These are phyloP conservation scores for Gastrolobium villosum DNA, from an alignment of 306 rosid species.

Conservation along the genomic window DNA sequence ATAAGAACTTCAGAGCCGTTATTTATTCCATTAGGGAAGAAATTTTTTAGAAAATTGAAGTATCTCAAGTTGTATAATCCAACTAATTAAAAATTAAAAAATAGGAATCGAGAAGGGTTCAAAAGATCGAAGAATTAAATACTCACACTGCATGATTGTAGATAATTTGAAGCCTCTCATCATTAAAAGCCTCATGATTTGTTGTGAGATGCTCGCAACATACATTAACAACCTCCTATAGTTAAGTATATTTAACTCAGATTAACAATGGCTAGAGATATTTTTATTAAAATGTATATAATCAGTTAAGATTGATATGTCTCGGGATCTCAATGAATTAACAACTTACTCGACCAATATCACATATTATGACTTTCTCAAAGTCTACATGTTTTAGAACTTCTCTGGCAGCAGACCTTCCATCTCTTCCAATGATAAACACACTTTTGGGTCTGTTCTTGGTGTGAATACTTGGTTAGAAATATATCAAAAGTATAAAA, in stretches of 20 bases:
- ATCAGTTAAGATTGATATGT: not conserved
- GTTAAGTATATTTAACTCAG: not conserved
- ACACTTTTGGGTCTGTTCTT: conserved; percentile 55
- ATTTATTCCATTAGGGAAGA: not conserved
- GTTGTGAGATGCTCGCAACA: not conserved
- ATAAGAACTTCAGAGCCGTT: not conserved
- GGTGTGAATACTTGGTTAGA: not conserved
- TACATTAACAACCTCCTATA: not conserved
- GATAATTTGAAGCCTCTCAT: not conserved
- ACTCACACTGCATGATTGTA: not conserved
- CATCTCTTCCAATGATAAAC: conserved; percentile 80
- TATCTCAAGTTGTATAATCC: not conserved
- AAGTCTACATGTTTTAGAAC: conserved; percentile 62
- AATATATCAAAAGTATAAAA: conserved; percentile 34
- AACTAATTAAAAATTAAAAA: not conserved
- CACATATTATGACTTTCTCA: conserved; percentile 70
- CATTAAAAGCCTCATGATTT: not conserved
- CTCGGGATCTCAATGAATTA: not conserved
- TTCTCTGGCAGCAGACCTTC: conserved; percentile 75
- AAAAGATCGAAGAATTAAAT: not conserved
- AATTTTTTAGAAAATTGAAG: not conserved
- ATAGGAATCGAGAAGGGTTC: not conserved
- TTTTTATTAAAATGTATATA: not conserved
- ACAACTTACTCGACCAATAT: conserved; percentile 51
- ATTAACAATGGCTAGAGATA: not conserved